Conservation (phyloP, 108 stramenopile species). For the Skeletonema potamos region DNA sequence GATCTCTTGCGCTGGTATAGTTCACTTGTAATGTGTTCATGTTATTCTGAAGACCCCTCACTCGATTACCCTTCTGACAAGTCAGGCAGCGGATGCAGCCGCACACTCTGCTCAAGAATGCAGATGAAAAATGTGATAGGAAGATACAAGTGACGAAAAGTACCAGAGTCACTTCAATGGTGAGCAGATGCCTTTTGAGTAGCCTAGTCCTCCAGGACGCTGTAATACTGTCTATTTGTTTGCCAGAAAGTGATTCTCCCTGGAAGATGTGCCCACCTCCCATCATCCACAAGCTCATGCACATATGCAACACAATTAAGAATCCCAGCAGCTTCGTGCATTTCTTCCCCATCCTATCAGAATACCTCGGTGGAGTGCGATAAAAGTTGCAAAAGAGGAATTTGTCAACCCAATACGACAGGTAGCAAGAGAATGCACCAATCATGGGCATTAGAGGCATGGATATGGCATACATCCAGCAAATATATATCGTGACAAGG, state of each 20-base stretch:
- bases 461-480: conserved; percentile 70
- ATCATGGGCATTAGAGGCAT: conserved; percentile 74
- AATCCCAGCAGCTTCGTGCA: conserved; percentile 46
- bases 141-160: conserved; percentile 19
- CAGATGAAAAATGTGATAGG: conserved; percentile 24
- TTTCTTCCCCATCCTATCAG: conserved; percentile 50
- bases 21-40: conserved; percentile 57
- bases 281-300: conserved; percentile 56
- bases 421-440: conserved; percentile 55
- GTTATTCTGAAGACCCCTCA: conserved; percentile 25
- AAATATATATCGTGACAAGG: conserved; percentile 71
- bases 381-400: conserved; percentile 79
- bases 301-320: conserved; percentile 39
- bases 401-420: conserved; percentile 82
- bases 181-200: conserved; percentile 49
- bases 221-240: conserved; percentile 7
- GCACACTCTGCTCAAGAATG: conserved; percentile 31
- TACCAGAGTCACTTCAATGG: conserved; percentile 25
- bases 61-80: conserved; percentile 39
- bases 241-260: conserved; percentile 33
- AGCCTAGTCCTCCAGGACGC: conserved; percentile 14
- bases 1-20: conserved; percentile 48
- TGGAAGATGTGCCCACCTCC: conserved; percentile 51
- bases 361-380: conserved; percentile 66
- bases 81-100: conserved; percentile 36